These are phyloP conservation scores for Astragalus membranaceus DNA, from an alignment of 306 rosid species.

Conservation along the genomic window DNA sequence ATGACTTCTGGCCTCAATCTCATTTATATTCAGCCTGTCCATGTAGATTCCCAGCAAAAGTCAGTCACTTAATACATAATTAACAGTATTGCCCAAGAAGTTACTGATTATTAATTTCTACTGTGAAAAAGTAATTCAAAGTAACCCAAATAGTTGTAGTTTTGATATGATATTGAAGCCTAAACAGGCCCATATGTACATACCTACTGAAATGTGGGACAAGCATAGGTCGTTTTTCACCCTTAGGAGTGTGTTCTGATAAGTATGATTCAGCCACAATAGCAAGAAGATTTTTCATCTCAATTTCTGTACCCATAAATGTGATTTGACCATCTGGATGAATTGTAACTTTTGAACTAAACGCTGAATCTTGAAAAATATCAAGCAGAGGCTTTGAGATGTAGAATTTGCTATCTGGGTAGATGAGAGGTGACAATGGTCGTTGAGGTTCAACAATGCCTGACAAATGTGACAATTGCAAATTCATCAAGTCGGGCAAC, in stretches of 20 bases:
- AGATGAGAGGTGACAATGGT: constrained; percentile 29
- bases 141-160: not conserved
- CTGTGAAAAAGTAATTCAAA: not conserved
- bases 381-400: constrained; percentile 52
- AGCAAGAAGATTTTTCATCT: constrained; percentile 78
- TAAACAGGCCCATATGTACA: not conserved
- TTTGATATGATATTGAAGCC: not conserved
- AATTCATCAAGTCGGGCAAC: constrained; percentile 44
- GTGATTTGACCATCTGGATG: constrained; percentile 68
- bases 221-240: constrained; percentile 46
- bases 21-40: constrained; percentile 47
- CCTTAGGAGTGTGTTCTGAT: constrained; percentile 25
- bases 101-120: not conserved
- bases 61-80: constrained; percentile 21
- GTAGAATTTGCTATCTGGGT: constrained; percentile 33
- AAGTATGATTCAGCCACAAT: constrained; percentile 56
- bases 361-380: constrained; percentile 51
- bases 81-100: not conserved
- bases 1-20: constrained; percentile 33
- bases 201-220: constrained; percentile 80
- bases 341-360: constrained; percentile 49
- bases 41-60: constrained; percentile 14
- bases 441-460: constrained; percentile 33
- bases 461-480: constrained; percentile 39
- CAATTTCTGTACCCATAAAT: constrained; percentile 49